Percentiles rank a stretch among this genome's conserved stretches.
phyloP scores from a whole-genome alignment of 768 basidiomycete genomes.

The Phylloporus scabripes region DNA sequence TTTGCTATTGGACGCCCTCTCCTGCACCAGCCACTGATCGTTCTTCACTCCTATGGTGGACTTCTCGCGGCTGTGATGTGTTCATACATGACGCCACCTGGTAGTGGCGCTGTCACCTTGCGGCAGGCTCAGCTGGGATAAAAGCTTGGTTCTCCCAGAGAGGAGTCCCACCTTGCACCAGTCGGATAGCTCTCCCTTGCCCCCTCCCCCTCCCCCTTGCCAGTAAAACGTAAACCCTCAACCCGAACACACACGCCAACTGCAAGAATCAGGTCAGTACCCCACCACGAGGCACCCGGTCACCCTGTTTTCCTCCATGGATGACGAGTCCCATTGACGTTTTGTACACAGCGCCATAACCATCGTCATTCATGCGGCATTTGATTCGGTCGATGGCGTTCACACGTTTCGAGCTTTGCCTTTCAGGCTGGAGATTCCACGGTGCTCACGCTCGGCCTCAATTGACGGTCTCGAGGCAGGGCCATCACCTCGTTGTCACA shows the following conservation, averaged over 20 bases:
- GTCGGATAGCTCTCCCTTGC: slow-evolving; percentile 2
- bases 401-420: slow-evolving; percentile 23
- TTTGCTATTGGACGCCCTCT: slow-evolving; percentile 11
- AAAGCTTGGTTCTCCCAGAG: slow-evolving; percentile 6
- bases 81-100: slow-evolving; percentile 20
- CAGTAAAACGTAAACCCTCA: background rate
- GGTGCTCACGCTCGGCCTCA: slow-evolving; percentile 18
- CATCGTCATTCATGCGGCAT: background rate
- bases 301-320: background rate
- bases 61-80: slow-evolving; percentile 25
- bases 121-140: slow-evolving; percentile 24
- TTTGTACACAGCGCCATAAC: background rate
- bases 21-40: slow-evolving; percentile 5
- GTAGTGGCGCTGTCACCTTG: slow-evolving; percentile 24
- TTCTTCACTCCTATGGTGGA: slow-evolving; percentile 12
- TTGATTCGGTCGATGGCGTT: slow-evolving; percentile 11
- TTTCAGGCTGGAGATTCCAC: slow-evolving; percentile 19
- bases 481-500: slow-evolving; percentile 18
- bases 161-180: background rate
- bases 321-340: slow-evolving; percentile 3
- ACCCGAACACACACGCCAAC: background rate
- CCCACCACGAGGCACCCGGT: background rate
- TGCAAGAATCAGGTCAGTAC: background rate
- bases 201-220: background rate
- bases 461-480: slow-evolving; percentile 17